A percentile compares a stretch with the other conserved stretches of the same genome.
These are phyloP conservation scores for Kitagawia praeruptora DNA, from an alignment of 129 eudicot species.

Conservation along the genomic window DNA sequence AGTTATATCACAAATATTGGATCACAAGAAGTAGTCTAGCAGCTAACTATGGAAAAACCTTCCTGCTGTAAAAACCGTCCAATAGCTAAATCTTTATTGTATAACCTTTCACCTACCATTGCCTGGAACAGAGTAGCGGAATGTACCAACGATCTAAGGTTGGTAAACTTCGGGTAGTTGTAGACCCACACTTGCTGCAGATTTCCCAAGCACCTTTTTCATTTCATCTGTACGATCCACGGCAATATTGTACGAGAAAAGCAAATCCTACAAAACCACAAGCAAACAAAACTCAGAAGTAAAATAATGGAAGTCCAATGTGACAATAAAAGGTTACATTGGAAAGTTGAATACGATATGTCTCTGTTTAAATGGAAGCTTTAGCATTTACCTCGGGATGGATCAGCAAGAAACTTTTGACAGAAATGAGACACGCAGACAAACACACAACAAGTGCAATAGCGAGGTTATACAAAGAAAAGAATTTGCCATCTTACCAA, in stretches of 20 bases:
- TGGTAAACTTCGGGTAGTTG: constrained; percentile 85
- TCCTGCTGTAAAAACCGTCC: not conserved
- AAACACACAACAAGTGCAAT: not conserved
- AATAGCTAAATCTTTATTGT: not conserved
- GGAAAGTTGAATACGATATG: not conserved
- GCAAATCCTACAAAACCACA: constrained; percentile 54
- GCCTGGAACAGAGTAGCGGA: constrained; percentile 1
- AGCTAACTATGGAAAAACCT: not conserved
- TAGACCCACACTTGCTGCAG: constrained; percentile 95
- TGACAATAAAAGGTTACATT: not conserved
- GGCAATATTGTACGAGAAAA: constrained; percentile 90
- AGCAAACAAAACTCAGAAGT: constrained; percentile 11
- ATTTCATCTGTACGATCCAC: constrained; percentile 88
- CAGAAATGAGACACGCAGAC: not conserved
- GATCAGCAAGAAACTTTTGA: not conserved
- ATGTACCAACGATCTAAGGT: constrained; percentile 34
- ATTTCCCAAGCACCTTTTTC: constrained; percentile 72
- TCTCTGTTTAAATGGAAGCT: too few species aligned
- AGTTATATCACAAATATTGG: not conserved
- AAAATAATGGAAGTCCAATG: not conserved
- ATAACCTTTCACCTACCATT: not conserved
- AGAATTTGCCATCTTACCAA: not conserved
- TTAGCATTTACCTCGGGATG: not conserved
- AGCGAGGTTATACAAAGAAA: not conserved
- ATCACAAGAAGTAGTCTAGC: not conserved